Base-by-base conservation (phyloP, 2,329 filamentous ascomycete genomes). In the Colletotrichum graminicola region DNA sequence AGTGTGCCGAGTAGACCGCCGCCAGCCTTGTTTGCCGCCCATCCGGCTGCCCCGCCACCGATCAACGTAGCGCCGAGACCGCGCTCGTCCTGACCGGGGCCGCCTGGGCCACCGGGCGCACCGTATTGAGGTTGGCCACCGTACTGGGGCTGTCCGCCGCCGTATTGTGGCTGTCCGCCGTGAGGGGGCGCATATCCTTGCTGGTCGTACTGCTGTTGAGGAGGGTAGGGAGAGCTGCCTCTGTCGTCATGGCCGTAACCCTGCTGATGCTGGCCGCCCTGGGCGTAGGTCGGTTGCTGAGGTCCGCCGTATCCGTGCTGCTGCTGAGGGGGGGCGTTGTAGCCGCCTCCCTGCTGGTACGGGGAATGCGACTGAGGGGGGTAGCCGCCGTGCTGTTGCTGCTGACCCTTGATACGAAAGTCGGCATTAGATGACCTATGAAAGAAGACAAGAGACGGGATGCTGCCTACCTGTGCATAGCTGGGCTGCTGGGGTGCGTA, bases 1-100 rank as follows among this genome's bases (percentile, higher is more conserved):
- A 88, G 76, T 2, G 85, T 87, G 29, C 85, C 85, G 34, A 89
- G 76, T 45, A 84, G 73, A 23, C 88, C 87, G 36, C 85, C 85
- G 16, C 87, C 88, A 26, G 87, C 79, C 74, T 87, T 84, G 78
- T 88, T 84, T 0, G 86, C 87, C 0, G 87, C 81, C 75, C 84
- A 88, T 10, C 84, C 87, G n/a, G 86, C 88, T 1, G 82, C 86
- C 23, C 84, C 86, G 64, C 86, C 85, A 29, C 87, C 88, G 1
- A 87, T 74, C 34, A 90, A 75, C 3, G 87, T 84, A 1, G 87
- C 85, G 5, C 86, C 87, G 23, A 90, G 82, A 43, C 88, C 88
- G 59, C 87, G 85, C n/a, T 90, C 88, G 43, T 81, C 83, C 54
- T 80, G 80, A 51, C 82, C 78, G 18, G 75, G 74, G 2, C 79